Conservation (phyloP, 805 yeast species). For the Saccharomycopsis fermentans region DNA sequence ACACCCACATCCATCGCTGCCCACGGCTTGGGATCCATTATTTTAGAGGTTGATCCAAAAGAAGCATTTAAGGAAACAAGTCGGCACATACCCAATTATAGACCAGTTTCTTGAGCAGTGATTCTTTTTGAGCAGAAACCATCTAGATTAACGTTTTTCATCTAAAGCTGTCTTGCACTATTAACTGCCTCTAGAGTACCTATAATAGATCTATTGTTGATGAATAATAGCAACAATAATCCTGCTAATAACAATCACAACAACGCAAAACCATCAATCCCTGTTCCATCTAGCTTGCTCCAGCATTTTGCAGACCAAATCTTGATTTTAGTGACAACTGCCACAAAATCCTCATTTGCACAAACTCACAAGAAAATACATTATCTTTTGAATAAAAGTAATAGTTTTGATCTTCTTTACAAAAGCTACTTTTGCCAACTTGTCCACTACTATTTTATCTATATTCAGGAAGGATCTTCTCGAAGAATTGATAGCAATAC, state of each 20-base stretch:
- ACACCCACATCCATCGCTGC: no score
- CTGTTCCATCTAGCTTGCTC: neutral
- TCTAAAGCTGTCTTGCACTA: no score
- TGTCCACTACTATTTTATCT: slow-evolving; percentile 16
- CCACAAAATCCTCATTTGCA: slow-evolving; percentile 32
- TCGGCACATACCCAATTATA: no score
- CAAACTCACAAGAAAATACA: slow-evolving; percentile 36
- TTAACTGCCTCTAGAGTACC: neutral
- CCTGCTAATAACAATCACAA: neutral
- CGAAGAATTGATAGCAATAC: neutral
- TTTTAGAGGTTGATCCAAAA: no score
- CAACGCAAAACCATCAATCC: neutral
- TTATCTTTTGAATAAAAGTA: slow-evolving; percentile 25
- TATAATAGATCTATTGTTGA: neutral
- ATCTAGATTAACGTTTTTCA: no score
- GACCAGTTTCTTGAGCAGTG: no score
- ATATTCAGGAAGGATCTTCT: neutral
- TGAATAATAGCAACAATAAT: neutral
- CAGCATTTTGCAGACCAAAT: slow-evolving; percentile 42
- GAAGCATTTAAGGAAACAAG: no score
- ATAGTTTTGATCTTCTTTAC: slow-evolving; percentile 17
- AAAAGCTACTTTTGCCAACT: slow-evolving; percentile 26
- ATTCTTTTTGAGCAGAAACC: no score
- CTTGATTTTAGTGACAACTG: slow-evolving; percentile 38
- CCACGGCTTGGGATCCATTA: no score